A percentile compares a stretch with the other conserved stretches of the same genome.
Conservation (phyloP, 306 rosid genomes). For the Inga oerstediana region DNA sequence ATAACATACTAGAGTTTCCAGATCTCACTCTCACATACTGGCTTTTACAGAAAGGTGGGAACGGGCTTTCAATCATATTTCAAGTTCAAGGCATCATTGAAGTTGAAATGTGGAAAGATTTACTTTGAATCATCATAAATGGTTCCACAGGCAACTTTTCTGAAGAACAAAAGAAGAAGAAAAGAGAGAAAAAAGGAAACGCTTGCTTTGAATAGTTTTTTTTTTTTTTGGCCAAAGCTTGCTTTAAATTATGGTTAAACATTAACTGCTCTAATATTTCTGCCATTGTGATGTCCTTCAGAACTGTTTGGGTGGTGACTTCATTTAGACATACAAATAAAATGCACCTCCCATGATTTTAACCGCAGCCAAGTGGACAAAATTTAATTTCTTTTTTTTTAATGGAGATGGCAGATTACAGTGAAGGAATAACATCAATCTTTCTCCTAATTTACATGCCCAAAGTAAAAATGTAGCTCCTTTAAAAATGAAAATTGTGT, state of each 20-base stretch:
- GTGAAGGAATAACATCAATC: neutral
- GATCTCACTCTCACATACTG: neutral
- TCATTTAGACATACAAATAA: neutral
- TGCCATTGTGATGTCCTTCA: neutral
- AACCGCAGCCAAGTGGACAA: neutral
- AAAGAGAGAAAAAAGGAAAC: neutral
- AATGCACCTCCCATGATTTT: no score
- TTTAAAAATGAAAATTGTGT: neutral
- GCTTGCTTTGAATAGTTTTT: neutral
- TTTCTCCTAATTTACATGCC: neutral
- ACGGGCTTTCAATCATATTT: neutral
- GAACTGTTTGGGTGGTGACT: neutral
- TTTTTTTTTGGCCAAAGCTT: neutral
- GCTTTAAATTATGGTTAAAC: neutral
- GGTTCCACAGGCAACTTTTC: conserved; percentile 1
- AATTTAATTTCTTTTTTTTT: neutral
- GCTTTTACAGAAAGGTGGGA: neutral
- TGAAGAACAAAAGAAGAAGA: neutral
- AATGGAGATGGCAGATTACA: neutral
- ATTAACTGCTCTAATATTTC: neutral
- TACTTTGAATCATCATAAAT: neutral
- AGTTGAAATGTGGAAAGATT: conserved; percentile 15
- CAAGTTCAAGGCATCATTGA: neutral
- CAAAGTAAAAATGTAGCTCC: neutral
- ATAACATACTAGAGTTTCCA: neutral